Percentiles rank a stretch among this genome's conserved stretches.
phyloP scores from a whole-genome alignment of 495 filamentous ascomycete species.

The Tuber borchii region DNA sequence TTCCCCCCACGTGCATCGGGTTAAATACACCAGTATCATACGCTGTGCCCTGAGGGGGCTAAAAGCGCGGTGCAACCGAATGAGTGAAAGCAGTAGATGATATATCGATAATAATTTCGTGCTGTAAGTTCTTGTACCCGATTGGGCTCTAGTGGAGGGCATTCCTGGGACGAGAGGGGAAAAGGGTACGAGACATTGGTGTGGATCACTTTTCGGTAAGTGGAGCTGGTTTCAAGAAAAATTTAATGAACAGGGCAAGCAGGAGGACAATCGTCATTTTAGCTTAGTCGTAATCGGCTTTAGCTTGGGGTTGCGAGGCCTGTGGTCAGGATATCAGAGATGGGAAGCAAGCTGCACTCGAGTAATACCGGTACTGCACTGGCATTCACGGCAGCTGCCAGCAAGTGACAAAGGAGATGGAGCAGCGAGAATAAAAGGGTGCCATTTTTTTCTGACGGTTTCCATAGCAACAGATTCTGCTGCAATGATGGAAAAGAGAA shows the following conservation, averaged over 20 bases:
- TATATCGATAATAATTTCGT: not conserved
- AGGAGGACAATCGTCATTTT: slow-evolving; percentile 2
- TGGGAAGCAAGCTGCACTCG: not conserved
- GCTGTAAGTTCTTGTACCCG: not conserved
- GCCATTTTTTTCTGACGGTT: not conserved
- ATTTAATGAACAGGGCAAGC: not conserved
- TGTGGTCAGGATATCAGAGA: not conserved
- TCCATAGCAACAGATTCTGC: not conserved
- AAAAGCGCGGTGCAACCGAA: not conserved
- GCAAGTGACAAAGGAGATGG: not conserved
- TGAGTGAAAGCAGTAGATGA: not conserved
- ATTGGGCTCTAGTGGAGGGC: not conserved
- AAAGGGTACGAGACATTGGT: not conserved
- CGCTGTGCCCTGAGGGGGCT: not conserved
- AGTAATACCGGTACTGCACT: not conserved
- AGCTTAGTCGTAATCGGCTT: not conserved
- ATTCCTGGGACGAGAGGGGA: not conserved
- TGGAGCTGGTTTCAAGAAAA: not conserved
- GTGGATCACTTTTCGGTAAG: not conserved
- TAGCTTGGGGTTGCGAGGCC: not conserved
- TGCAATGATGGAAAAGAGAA: not conserved
- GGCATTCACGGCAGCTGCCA: too few species aligned
- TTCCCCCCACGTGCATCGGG: not conserved
- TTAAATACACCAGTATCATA: not conserved
- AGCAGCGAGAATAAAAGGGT: not conserved